Evolutionary conservation across 1,284 basidiomycete species (phyloP), one percentile per base, ranked within the genome.

Genomic region (Singerocomus inundabilis): DNA sequence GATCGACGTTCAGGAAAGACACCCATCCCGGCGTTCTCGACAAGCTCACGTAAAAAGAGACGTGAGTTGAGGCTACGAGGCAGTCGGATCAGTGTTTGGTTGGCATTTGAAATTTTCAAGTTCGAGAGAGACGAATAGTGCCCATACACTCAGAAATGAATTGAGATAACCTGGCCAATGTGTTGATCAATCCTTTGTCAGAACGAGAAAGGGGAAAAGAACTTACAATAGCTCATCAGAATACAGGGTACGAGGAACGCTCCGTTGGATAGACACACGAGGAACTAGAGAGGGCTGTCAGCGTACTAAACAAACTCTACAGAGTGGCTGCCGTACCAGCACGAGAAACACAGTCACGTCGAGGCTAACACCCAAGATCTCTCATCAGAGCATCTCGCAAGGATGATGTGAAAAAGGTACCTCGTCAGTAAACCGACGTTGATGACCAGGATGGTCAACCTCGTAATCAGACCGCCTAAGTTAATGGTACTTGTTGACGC

Each of bases 131-230:
- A 37, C 0, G 8, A 25, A 21, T 16, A 25, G 1, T 24, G 29
- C 68, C 55, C 38, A 66, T 68, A 66, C 61, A 26, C 66, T 67
- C 32, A 66, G 35, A 31, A 70, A 69, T 4, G 68, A 70, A 29
- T 69, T 66, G 30, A 66, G 55, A 44, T 66, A 70, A 43, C 55
- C 64, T 66, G 39, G 12, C 6, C 4, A 12, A 29, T 2, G 2
- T 0, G 5, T 15, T 32, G 12, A 7, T 43, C 0, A 12, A 40
- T 12, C 35, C 15, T 5, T 25, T 1, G n/a, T 18, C 1, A 2
- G n/a, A 7, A 10, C 2, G 11, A 46, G n/a, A 33, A 42, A 12
- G 1, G 1, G 4, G 12, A 0, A 1, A 4, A 12, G 2, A 30
- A 45, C 63, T 33, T 16, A 62, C 68, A 66, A 43, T 70, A 61